Evolutionary conservation across 2,329 filamentous ascomycete species (phyloP).

Genomic region (Dactylonectria macrodidyma): DNA sequence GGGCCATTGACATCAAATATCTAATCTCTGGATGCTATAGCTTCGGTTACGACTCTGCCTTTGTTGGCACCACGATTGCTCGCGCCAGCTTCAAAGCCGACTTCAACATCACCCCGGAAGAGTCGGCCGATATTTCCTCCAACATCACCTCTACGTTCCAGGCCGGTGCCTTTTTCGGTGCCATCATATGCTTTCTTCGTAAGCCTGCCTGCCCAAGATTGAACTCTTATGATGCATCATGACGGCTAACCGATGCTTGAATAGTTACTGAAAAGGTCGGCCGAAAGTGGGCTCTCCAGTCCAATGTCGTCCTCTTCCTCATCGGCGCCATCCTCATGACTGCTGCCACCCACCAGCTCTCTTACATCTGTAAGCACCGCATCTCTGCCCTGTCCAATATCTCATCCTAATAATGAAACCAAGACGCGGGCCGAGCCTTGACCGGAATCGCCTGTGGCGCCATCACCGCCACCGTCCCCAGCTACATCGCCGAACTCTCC

Average conservation of each 20-base stretch:
- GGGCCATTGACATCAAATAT: background rate
- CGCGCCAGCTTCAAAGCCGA: constrained; percentile 63
- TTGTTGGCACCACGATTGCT: constrained; percentile 69
- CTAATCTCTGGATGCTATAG: constrained; percentile 44
- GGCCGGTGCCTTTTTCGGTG: constrained; percentile 68
- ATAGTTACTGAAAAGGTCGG: constrained; percentile 63
- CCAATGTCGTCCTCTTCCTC: constrained; percentile 61
- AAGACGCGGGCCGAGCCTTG: constrained; percentile 71
- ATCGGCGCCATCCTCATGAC: constrained; percentile 61
- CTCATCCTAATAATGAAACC: background rate
- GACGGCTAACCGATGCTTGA: background rate
- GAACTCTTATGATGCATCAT: background rate
- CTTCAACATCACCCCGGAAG: constrained; percentile 50
- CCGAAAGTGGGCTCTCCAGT: constrained; percentile 65
- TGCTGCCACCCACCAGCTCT: constrained; percentile 57
- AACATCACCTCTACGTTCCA: constrained; percentile 65
- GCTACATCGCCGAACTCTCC: constrained; percentile 75
- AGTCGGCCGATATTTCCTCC: constrained; percentile 52
- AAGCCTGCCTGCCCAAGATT: constrained; percentile 22
- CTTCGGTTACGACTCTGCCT: constrained; percentile 68
- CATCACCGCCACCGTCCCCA: constrained; percentile 71
- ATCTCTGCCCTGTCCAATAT: fast-evolving
- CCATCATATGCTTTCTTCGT: constrained; percentile 62
- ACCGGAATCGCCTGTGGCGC: constrained; percentile 71
- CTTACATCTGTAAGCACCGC: constrained; percentile 57